phyloP scores from a whole-genome alignment of 768 basidiomycete genomes.

The Agaricus sinodeliciosus region DNA sequence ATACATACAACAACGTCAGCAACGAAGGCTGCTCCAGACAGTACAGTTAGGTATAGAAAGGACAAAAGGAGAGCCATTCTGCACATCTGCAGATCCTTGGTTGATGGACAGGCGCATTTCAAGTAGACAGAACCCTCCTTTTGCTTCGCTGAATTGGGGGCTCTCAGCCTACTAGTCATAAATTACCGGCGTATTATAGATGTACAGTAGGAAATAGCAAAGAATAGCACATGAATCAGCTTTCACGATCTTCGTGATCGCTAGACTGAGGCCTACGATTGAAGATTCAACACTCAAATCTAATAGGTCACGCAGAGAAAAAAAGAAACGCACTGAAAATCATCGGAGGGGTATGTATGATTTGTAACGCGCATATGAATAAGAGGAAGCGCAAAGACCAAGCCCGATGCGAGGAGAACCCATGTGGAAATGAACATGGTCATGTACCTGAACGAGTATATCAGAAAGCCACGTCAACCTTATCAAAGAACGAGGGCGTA shows the following conservation, averaged over 20 bases:
- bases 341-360: slow-evolving; percentile 44
- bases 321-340: slow-evolving; percentile 36
- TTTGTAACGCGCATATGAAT: slow-evolving; percentile 63
- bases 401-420: slow-evolving; percentile 56
- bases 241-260: no score
- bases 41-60: no score
- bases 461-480: neutral
- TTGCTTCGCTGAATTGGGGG: no score
- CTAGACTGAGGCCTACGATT: no score
- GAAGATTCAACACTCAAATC: neutral
- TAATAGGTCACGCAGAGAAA: neutral
- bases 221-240: neutral
- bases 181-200: no score
- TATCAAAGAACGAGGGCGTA: slow-evolving; percentile 24
- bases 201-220: neutral
- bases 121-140: no score
- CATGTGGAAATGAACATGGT: slow-evolving; percentile 69
- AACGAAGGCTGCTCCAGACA: no score
- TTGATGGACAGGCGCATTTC: no score
- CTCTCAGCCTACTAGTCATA: no score
- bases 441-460: slow-evolving; percentile 39
- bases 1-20: no score
- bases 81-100: no score
- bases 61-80: no score
- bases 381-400: slow-evolving; percentile 65